These are phyloP conservation scores for Puccinia coronata DNA, from an alignment of 1,284 basidiomycete genomes.

Conservation along the genomic window DNA sequence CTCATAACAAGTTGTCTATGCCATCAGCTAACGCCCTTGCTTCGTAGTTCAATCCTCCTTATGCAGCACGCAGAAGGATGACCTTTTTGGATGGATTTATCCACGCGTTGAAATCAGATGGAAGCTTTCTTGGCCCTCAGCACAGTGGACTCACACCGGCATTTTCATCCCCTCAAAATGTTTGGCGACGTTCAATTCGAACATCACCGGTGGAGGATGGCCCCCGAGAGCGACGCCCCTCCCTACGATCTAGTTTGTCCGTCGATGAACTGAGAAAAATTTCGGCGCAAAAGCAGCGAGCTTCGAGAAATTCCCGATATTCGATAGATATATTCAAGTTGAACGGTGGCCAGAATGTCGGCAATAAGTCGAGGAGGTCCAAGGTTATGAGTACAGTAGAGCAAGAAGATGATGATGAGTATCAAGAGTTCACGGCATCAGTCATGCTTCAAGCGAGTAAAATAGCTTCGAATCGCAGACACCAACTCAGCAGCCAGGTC, in stretches of 20 bases:
- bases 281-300: not conserved
- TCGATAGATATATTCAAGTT: slow-evolving; percentile 16
- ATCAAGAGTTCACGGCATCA: slow-evolving; percentile 29
- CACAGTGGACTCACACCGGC: slow-evolving; percentile 2
- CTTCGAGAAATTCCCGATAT: not conserved
- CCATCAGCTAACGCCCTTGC: not conserved
- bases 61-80: not conserved
- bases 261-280: not conserved
- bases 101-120: slow-evolving; percentile 37
- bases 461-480: slow-evolving; percentile 31
- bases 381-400: not conserved
- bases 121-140: slow-evolving; percentile 25
- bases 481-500: slow-evolving; percentile 16
- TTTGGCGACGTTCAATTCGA: slow-evolving; percentile 19
- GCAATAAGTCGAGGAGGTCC: not conserved
- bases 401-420: slow-evolving; percentile 26
- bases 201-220: not conserved
- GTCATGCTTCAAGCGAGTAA: slow-evolving; percentile 39
- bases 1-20: slow-evolving; percentile 1
- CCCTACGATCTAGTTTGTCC: not conserved
- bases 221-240: slow-evolving; percentile 8
- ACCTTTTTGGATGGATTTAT: slow-evolving; percentile 44
- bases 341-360: not conserved
- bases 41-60: not conserved
- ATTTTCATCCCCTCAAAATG: slow-evolving; percentile 14